Conservation (phyloP, 257 asterid genomes). For the Solanum arcanum region DNA sequence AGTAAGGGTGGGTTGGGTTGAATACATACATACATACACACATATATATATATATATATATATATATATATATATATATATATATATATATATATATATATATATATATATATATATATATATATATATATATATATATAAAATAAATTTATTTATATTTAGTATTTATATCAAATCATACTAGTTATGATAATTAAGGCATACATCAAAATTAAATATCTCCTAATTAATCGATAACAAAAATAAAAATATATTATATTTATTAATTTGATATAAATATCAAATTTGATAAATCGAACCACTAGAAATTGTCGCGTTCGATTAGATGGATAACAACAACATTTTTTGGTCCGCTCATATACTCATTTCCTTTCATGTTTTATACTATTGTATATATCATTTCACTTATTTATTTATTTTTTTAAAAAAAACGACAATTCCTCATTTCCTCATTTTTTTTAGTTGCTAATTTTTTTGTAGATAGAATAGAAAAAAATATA, state of each 20-base stretch:
- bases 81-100: no score
- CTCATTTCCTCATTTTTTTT: background rate
- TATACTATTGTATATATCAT: background rate
- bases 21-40: no score
- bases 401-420: background rate
- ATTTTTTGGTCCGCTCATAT: background rate
- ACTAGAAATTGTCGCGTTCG: background rate
- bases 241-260: background rate
- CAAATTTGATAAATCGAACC: background rate
- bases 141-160: no score
- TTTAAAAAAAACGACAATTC: background rate
- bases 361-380: background rate
- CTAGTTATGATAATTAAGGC: background rate
- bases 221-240: background rate
- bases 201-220: background rate
- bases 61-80: no score
- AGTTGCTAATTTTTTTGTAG: background rate
- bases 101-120: no score
- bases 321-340: background rate
- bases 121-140: no score
- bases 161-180: no score
- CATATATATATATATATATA: no score
- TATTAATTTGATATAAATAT: background rate
- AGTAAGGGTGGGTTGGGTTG: no score
- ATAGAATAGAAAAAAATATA: background rate